Percentiles rank a stretch among this genome's conserved stretches.
These are phyloP conservation scores for Lyophyllum semitale DNA, from an alignment of 768 basidiomycete genomes.

Conservation along the genomic window DNA sequence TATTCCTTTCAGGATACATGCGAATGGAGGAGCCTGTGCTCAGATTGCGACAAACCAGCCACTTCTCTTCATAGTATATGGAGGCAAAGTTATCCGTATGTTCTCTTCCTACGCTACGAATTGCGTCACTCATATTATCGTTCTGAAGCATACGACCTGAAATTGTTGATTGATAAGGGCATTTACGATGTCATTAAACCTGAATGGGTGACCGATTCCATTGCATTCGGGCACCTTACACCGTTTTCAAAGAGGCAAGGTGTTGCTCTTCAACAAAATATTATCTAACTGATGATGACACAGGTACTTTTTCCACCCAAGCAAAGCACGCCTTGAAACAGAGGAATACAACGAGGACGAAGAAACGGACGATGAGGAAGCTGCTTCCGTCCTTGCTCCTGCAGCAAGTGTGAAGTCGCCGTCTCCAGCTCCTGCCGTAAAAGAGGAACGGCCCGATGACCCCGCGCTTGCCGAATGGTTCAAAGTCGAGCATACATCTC, in stretches of 20 bases:
- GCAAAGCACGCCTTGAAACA: slow-evolving; percentile 43
- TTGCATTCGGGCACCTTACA: slow-evolving; percentile 54
- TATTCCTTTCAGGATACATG: slow-evolving; percentile 55
- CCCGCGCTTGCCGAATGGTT: slow-evolving; percentile 63
- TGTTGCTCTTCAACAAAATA: neutral
- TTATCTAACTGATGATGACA: neutral
- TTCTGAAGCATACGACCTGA: slow-evolving; percentile 66
- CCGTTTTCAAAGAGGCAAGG: slow-evolving; percentile 71
- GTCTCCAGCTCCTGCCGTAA: neutral
- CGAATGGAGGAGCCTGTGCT: slow-evolving; percentile 66
- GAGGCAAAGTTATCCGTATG: slow-evolving; percentile 70
- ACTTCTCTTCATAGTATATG: slow-evolving; percentile 63
- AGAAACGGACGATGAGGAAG: slow-evolving; percentile 24
- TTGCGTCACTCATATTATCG: neutral
- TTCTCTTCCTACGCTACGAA: slow-evolving; percentile 13
- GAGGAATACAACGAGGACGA: slow-evolving; percentile 54
- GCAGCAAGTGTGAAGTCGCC: slow-evolving; percentile 2
- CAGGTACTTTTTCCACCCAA: slow-evolving; percentile 84
- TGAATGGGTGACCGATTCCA: slow-evolving; percentile 79
- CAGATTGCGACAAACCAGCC: slow-evolving; percentile 61
- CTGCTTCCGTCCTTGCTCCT: slow-evolving; percentile 16
- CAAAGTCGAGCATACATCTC: slow-evolving; percentile 42
- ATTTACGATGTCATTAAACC: slow-evolving; percentile 76
- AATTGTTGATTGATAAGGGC: slow-evolving; percentile 69
- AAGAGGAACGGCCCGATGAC: slow-evolving; percentile 33